Percentiles rank a stretch among this genome's conserved stretches.
phyloP scores from a whole-genome alignment of 805 yeast genomes.

The Starmerella scarabaei region DNA sequence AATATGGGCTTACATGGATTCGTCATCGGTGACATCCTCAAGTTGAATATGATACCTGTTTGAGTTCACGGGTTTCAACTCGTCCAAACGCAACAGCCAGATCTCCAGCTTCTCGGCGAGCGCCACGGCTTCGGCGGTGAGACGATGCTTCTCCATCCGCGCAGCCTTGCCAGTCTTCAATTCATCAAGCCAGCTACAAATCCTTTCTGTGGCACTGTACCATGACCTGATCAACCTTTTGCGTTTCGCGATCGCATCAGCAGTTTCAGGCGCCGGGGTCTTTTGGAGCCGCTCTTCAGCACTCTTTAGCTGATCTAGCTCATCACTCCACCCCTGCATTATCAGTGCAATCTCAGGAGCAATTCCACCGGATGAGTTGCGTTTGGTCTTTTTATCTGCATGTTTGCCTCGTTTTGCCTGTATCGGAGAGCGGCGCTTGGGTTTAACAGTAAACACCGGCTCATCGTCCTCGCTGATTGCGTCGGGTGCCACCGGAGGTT shows the following conservation, averaged over 20 bases:
- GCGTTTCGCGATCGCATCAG: conserved; percentile 5
- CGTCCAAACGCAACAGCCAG: not conserved
- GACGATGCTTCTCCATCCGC: conserved; percentile 14
- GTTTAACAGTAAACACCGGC: not conserved
- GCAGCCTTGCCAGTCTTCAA: conserved; percentile 8
- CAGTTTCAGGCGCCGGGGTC: not conserved
- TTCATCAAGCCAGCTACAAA: conserved; percentile 14
- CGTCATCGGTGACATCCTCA: conserved; percentile 15
- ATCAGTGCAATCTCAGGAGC: too few species aligned
- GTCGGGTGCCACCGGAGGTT: not conserved
- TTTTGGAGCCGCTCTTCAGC: conserved; percentile 2
- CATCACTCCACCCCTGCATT: too few species aligned
- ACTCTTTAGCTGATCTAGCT: conserved; percentile 8
- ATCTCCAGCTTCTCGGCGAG: conserved; percentile 13
- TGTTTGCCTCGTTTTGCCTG: too few species aligned
- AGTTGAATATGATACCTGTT: conserved; percentile 14
- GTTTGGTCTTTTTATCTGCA: too few species aligned
- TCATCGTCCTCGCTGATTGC: not conserved
- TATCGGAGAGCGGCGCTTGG: not conserved
- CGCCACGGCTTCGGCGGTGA: conserved; percentile 15
- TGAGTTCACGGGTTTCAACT: not conserved
- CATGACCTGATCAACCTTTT: conserved; percentile 8
- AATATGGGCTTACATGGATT: not conserved
- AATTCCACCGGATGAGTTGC: too few species aligned
- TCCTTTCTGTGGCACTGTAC: conserved; percentile 11